phyloP scores from a whole-genome alignment of 495 filamentous ascomycete genomes.

The Darksidea phi region DNA sequence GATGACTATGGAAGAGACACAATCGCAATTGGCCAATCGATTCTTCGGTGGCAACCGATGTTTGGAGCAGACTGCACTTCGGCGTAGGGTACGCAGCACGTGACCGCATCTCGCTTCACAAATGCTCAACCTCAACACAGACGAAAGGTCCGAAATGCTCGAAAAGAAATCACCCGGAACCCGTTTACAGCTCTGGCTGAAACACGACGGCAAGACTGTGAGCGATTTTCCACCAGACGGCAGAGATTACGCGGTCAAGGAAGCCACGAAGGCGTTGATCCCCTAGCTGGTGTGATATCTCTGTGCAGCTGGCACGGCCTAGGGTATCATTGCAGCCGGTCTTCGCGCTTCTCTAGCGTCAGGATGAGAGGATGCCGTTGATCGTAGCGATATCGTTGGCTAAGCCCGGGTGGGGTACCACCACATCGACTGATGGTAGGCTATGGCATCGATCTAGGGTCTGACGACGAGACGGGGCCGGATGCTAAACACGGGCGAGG shows the following conservation, averaged over 20 bases:
- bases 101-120: constrained; percentile 33
- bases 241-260: constrained; percentile 36
- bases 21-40: constrained; percentile 36
- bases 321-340: constrained; percentile 40
- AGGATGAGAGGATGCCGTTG: constrained; percentile 35
- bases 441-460: constrained; percentile 33
- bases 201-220: constrained; percentile 32
- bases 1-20: constrained; percentile 16
- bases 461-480: constrained; percentile 17
- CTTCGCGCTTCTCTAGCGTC: constrained; percentile 33
- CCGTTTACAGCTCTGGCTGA: constrained; percentile 25
- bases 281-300: constrained; percentile 38
- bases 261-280: constrained; percentile 37
- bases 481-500: constrained; percentile 22
- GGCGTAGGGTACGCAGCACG: constrained; percentile 28
- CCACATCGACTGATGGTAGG: constrained; percentile 32
- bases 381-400: constrained; percentile 40
- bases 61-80: constrained; percentile 24
- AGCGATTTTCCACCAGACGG: constrained; percentile 33
- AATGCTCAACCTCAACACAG: constrained; percentile 28
- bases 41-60: constrained; percentile 28
- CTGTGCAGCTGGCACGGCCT: constrained; percentile 35
- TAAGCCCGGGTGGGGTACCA: constrained; percentile 35
- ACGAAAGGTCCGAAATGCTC: constrained; percentile 26
- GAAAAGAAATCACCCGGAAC: constrained; percentile 29